Percentiles rank a stretch among this genome's conserved stretches.
Evolutionary conservation across 352 stramenopile species (phyloP).

Genomic region (Phytophthora megakarya): DNA sequence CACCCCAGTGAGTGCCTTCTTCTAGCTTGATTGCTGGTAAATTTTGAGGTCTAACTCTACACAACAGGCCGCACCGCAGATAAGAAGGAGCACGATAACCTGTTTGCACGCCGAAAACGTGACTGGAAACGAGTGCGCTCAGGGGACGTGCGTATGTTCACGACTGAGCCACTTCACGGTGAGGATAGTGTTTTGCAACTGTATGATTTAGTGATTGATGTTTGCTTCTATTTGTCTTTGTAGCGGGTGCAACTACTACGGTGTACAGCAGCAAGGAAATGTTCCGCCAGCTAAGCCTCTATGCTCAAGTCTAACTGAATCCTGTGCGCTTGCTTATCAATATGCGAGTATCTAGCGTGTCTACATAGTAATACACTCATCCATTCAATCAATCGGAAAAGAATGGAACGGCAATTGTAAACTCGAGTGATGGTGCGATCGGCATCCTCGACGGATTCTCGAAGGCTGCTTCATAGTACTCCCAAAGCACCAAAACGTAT

Average conservation of each 20-base stretch:
- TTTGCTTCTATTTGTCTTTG: constrained; percentile 33
- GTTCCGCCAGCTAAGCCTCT: constrained; percentile 78
- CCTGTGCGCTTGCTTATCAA: constrained; percentile 11
- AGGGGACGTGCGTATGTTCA: constrained; percentile 77
- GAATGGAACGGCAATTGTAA: constrained; percentile 77
- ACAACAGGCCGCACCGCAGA: constrained; percentile 60
- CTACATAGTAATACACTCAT: constrained; percentile 39
- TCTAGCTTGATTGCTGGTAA: not conserved
- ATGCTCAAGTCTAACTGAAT: constrained; percentile 57
- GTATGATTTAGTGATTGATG: constrained; percentile 14
- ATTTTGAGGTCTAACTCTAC: constrained; percentile 5
- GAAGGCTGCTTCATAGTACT: constrained; percentile 82
- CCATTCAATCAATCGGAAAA: constrained; percentile 56
- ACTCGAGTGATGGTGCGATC: constrained; percentile 73
- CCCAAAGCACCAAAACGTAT: constrained; percentile 79
- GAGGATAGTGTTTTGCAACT: constrained; percentile 1
- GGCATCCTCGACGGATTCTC: constrained; percentile 53
- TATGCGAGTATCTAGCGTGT: constrained; percentile 24
- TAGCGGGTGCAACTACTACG: constrained; percentile 68
- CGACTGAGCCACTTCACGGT: constrained; percentile 72
- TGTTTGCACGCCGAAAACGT: constrained; percentile 71
- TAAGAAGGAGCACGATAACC: constrained; percentile 77
- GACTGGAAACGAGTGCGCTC: constrained; percentile 78
- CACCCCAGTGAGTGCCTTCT: constrained; percentile 53
- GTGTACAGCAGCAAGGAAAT: constrained; percentile 79